These are phyloP conservation scores for Hypoxylon sp. DNA, from an alignment of 2,329 filamentous ascomycete species.

Conservation along the genomic window DNA sequence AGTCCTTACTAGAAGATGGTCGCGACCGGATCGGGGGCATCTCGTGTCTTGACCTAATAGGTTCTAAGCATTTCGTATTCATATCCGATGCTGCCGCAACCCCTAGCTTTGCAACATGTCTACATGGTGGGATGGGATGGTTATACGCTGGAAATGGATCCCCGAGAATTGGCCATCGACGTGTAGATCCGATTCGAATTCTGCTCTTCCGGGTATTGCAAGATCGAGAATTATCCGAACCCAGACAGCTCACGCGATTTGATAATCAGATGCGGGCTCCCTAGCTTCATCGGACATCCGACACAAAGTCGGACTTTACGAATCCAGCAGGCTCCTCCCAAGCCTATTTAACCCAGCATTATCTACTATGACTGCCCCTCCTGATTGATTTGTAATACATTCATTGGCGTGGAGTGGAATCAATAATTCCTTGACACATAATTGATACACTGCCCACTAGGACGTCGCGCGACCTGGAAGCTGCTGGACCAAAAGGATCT, in stretches of 20 bases:
- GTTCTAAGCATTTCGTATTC: not conserved
- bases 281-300: conserved; percentile 16
- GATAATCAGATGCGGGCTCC: not conserved
- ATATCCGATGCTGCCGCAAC: not conserved
- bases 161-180: not conserved
- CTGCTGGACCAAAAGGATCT: not conserved
- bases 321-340: not conserved
- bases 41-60: not conserved
- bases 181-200: not conserved
- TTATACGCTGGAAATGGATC: not conserved
- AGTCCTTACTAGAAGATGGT: too few species aligned
- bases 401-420: not conserved
- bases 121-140: not conserved
- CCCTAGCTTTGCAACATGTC: not conserved
- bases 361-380: not conserved
- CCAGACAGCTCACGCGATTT: not conserved
- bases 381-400: not conserved
- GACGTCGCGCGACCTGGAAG: not conserved
- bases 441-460: not conserved
- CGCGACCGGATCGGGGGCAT: not conserved
- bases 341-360: conserved; percentile 5
- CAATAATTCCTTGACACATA: not conserved
- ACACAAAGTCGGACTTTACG: conserved; percentile 9
- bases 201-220: not conserved
- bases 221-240: not conserved